phyloP scores from a whole-genome alignment of 2,329 filamentous ascomycete genomes.

The Curvularia spicifera region DNA sequence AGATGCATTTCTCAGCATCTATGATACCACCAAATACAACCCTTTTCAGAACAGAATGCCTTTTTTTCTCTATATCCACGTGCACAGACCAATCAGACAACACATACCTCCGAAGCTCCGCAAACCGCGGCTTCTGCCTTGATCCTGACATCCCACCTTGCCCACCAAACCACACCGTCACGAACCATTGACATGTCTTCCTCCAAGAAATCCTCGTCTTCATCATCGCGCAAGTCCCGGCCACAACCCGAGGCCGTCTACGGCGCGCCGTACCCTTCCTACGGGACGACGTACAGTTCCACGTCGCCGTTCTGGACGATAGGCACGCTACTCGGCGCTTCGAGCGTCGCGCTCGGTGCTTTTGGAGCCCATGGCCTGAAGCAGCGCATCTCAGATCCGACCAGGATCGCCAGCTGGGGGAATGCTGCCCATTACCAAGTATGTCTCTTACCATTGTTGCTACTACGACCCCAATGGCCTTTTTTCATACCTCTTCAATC shows the following conservation, averaged over 20 bases:
- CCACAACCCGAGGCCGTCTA: constrained; percentile 6
- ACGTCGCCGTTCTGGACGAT: constrained; percentile 64
- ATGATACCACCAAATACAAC: constrained; percentile 18
- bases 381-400: constrained; percentile 64
- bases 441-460: background rate
- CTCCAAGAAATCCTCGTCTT: constrained; percentile 20
- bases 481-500: background rate
- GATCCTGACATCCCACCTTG: constrained; percentile 13
- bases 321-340: constrained; percentile 67
- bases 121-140: constrained; percentile 19
- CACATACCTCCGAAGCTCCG: constrained; percentile 29
- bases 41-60: constrained; percentile 2
- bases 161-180: constrained; percentile 8
- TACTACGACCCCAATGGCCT: background rate
- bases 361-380: constrained; percentile 74
- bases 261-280: constrained; percentile 1
- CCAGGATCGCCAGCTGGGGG: constrained; percentile 64
- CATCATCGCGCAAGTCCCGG: constrained; percentile 15
- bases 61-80: constrained; percentile 2
- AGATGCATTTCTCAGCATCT: constrained; percentile 14
- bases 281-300: constrained; percentile 14
- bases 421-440: constrained; percentile 74
- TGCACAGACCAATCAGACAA: constrained; percentile 22
- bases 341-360: constrained; percentile 66
- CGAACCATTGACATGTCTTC: constrained; percentile 13